These are phyloP conservation scores for Dactylonectria estremocensis DNA, from an alignment of 2,329 filamentous ascomycete species.

Conservation along the genomic window DNA sequence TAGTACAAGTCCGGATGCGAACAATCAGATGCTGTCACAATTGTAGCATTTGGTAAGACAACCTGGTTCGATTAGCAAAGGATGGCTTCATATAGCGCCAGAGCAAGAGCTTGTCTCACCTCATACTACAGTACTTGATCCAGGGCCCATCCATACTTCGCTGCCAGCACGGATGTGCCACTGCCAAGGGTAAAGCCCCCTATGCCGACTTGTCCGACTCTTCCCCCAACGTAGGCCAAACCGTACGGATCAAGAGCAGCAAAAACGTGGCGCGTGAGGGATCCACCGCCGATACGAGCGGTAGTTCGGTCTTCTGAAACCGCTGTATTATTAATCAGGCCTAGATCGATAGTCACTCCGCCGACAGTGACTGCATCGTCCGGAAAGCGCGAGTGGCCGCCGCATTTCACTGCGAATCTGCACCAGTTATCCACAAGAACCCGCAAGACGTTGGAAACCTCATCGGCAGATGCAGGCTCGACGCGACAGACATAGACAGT, in stretches of 20 bases:
- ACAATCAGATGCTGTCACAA: slow-evolving; percentile 55
- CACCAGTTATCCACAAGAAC: slow-evolving; percentile 30
- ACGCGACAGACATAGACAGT: slow-evolving; percentile 34
- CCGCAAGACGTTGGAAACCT: slow-evolving; percentile 20
- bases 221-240: slow-evolving; percentile 24
- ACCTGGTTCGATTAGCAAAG: slow-evolving; percentile 45
- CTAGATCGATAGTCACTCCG: slow-evolving; percentile 25
- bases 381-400: slow-evolving; percentile 32
- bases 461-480: slow-evolving; percentile 25
- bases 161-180: slow-evolving; percentile 36
- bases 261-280: slow-evolving; percentile 11
- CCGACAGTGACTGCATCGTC: slow-evolving; percentile 21
- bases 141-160: slow-evolving; percentile 29
- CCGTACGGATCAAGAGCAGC: slow-evolving; percentile 17
- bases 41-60: slow-evolving; percentile 61
- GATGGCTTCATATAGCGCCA: neutral
- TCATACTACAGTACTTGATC: slow-evolving; percentile 34
- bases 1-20: slow-evolving; percentile 68
- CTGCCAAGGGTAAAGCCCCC: slow-evolving; percentile 33
- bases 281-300: slow-evolving; percentile 17
- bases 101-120: slow-evolving; percentile 9
- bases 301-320: slow-evolving; percentile 7
- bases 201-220: slow-evolving; percentile 27
- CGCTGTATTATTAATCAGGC: slow-evolving; percentile 8
- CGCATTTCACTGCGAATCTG: slow-evolving; percentile 36